Base-by-base conservation (phyloP, 2,329 filamentous ascomycete genomes). In the Penicillium rolfsii region DNA sequence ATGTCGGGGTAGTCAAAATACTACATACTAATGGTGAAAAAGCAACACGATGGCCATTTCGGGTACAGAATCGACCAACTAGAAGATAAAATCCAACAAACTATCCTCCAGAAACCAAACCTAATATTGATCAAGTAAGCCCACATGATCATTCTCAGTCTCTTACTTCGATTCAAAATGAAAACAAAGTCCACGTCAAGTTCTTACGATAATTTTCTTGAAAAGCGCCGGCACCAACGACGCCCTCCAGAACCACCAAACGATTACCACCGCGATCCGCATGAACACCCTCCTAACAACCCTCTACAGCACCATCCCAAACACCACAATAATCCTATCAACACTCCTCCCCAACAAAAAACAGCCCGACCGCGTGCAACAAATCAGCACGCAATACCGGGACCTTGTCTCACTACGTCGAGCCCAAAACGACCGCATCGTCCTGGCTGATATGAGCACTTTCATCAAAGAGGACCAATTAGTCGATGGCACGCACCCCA, bases 201-300 rank as follows among this genome's bases (percentile, higher is more conserved):
- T 40, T 0, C 14, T 40, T 30, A 30, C 28, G n/a, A 40, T 19
- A 7, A 6, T 6, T 7, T 19, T 8, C 0, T 19, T 14, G n/a
- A 76, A 36, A 36, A 36, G 75, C 43, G 70, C 66, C 40, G 76
- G 76, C 12, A 77, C 74, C 11, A 76, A 77, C 46, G 76, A 77
- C 54, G 65, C 64, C 22, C n/a, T 67, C 24, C 67, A 70, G 45
- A 60, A 76, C 12, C 48, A 69, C 30, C 45, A 63, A 9, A 52
- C 70, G 45, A 1, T 38, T 24, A 58, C 49, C 12, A 64, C 69
- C 0, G 69, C 68, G 19, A 57, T 64, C 0, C 66, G 72, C 14
- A 71, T 75, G 65, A 54, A 66, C 19, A 33, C 38, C 2, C 61
- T 77, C 1, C 54, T 77, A 3, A 66, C 64, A 12, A 58, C 66